Evolutionary conservation across 805 yeast genomes (phyloP).

Genomic region (Ogataea corticis): DNA sequence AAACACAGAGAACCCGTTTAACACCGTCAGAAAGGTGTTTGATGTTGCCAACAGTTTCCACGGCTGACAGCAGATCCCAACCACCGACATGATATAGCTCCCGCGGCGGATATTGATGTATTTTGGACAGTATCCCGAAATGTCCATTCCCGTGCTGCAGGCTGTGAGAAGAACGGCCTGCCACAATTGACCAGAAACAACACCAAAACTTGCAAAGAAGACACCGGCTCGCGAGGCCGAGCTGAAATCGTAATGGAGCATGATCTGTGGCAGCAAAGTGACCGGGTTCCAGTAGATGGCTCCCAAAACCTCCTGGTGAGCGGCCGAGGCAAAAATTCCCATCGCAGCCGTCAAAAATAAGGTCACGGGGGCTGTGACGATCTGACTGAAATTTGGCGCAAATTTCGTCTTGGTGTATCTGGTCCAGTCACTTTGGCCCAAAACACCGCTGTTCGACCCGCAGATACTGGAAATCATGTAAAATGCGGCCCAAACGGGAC

Average conservation of each 20-base stretch:
- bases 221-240: constrained; percentile 47
- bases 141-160: constrained; percentile 50
- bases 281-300: constrained; percentile 53
- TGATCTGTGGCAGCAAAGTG: constrained; percentile 44
- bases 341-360: constrained; percentile 76
- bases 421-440: constrained; percentile 45
- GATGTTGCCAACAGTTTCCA: constrained; percentile 42
- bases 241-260: constrained; percentile 35
- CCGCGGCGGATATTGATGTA: constrained; percentile 48
- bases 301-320: constrained; percentile 49
- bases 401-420: constrained; percentile 34
- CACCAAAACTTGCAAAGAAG: constrained; percentile 44
- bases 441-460: constrained; percentile 41
- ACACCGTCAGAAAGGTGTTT: constrained; percentile 57
- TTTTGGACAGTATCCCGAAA: constrained; percentile 47
- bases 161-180: constrained; percentile 42
- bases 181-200: constrained; percentile 39
- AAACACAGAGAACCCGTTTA: constrained; percentile 79
- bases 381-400: constrained; percentile 21
- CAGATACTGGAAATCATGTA: constrained; percentile 41
- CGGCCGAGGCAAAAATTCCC: constrained; percentile 52
- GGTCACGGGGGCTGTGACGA: constrained; percentile 40
- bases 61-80: constrained; percentile 40
- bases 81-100: constrained; percentile 38
- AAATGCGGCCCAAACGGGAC: constrained; percentile 42